These are phyloP conservation scores for Apiotrichum veenhuisii DNA, from an alignment of 1,284 basidiomycete genomes.

Conservation along the genomic window DNA sequence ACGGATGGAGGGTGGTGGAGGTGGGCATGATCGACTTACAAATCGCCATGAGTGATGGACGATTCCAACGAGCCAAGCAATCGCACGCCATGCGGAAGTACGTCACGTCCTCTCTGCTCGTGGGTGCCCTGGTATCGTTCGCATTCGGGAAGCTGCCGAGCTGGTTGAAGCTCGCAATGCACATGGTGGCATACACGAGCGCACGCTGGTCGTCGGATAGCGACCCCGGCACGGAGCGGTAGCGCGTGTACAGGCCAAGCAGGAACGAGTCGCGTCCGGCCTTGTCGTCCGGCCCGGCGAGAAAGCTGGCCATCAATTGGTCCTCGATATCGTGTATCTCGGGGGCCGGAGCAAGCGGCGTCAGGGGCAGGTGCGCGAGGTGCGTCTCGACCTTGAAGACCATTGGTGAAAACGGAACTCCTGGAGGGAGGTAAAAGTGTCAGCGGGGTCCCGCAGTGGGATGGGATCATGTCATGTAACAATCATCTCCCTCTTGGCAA, in stretches of 20 bases:
- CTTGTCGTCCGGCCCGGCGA: slow-evolving; percentile 4
- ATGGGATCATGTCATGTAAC: too few species aligned
- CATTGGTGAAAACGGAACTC: slow-evolving; percentile 8
- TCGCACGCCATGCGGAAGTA: slow-evolving; percentile 28
- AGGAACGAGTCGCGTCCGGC: slow-evolving; percentile 6
- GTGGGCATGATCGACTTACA: slow-evolving; percentile 15
- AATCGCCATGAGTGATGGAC: slow-evolving; percentile 22
- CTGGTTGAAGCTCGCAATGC: slow-evolving; percentile 18
- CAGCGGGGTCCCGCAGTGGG: too few species aligned
- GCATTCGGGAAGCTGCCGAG: slow-evolving; percentile 3
- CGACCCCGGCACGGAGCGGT: slow-evolving; percentile 20
- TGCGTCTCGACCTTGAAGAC: slow-evolving; percentile 19
- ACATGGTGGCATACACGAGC: slow-evolving; percentile 23
- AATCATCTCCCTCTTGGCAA: neutral
- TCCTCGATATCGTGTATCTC: slow-evolving; percentile 17
- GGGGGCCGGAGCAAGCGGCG: slow-evolving; percentile 13
- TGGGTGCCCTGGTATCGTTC: neutral
- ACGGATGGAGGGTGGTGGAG: neutral
- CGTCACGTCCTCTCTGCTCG: slow-evolving; percentile 27
- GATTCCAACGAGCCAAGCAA: slow-evolving; percentile 19
- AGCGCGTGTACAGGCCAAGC: slow-evolving; percentile 18
- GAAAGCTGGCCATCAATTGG: slow-evolving; percentile 18
- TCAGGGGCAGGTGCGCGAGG: slow-evolving; percentile 5
- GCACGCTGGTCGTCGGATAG: slow-evolving; percentile 24
- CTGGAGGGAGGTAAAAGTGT: too few species aligned